Evolutionary conservation across 1,139 yeast species (phyloP), one percentile per base, ranked within the genome.

Genomic region (Debaryomycetaceae sp.): DNA sequence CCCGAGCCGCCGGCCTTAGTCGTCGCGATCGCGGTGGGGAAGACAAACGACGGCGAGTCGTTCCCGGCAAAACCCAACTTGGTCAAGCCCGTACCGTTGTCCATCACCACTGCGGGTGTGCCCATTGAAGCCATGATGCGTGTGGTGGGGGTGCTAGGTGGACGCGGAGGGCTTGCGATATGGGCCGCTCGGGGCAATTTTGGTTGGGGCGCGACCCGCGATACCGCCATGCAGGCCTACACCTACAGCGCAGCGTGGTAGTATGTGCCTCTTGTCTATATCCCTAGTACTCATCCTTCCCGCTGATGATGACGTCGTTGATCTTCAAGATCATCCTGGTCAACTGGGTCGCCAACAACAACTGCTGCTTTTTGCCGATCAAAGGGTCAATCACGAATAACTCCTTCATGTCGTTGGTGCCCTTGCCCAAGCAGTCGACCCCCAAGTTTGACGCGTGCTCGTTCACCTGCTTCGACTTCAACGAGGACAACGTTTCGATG

Each of bases 1-100:
- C 57, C 49, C n/a, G 56, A 52, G 25, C 53, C 51, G 12, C 24
- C 20, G 38, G 71, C 61, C 2, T 69, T 56, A 8, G 81, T 66
- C 29, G 97, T 89, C 25, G 98, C 91, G 58, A 91, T 93, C 9
- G 96, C 97, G 1, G 99, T 91, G 30, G 99, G 99, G 52, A 91
- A 86, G 28, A 91, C 86, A 71, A 84, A 93, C 6, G 96, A 88
- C 21, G 99, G 99, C 11, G 96, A 75, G 61, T 91, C 98, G 56
- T 91, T 91, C 34, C 99, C 99, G 46, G 99, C 98, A 63, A 89
- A 91, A 17, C 99, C 99, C 42, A 91, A 73, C 57, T 91, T 91
- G 53, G 98, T 91, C 49, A 89, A 71, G 42, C 99, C 99, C 44
- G 99, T 91, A 71, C 99, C 99, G 53, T 83, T 83, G 71, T 83